Evolutionary conservation across 2,329 filamentous ascomycete species (phyloP).

Genomic region (Chaetomium sp.): DNA sequence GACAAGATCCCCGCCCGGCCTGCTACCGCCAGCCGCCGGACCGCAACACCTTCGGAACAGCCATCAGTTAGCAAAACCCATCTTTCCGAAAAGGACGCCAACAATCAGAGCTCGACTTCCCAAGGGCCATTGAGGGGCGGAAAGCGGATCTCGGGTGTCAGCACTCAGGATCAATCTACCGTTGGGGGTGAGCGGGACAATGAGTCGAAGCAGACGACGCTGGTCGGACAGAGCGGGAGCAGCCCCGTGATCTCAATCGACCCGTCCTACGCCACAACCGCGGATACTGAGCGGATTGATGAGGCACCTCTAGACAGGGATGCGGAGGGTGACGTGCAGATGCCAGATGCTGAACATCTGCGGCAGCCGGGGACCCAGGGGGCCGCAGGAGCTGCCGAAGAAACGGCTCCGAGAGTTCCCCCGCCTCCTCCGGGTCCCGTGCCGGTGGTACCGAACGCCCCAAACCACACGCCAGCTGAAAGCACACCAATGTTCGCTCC

Average conservation of each 20-base stretch:
- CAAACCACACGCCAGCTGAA: slow-evolving; percentile 34
- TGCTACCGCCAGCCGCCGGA: slow-evolving; percentile 48
- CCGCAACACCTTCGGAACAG: slow-evolving; percentile 47
- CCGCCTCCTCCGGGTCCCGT: slow-evolving; percentile 42
- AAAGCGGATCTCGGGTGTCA: slow-evolving; percentile 41
- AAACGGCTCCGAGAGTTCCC: slow-evolving; percentile 38
- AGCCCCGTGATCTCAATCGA: slow-evolving; percentile 38
- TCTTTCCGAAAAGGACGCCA: slow-evolving; percentile 44
- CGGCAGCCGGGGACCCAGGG: slow-evolving; percentile 38
- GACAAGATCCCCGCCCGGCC: slow-evolving; percentile 50
- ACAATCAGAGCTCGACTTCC: slow-evolving; percentile 28
- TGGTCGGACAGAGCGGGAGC: slow-evolving; percentile 26
- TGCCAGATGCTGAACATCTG: slow-evolving; percentile 55
- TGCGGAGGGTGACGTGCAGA: slow-evolving; percentile 58
- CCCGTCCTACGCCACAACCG: slow-evolving; percentile 27
- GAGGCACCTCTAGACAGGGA: slow-evolving; percentile 30
- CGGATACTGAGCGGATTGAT: slow-evolving; percentile 22
- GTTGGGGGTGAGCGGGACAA: slow-evolving; percentile 34
- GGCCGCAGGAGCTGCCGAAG: slow-evolving; percentile 28
- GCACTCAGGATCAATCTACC: slow-evolving; percentile 41
- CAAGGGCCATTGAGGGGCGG: slow-evolving; percentile 33
- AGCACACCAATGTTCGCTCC: slow-evolving; percentile 39
- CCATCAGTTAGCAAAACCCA: slow-evolving; percentile 36
- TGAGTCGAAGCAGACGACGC: slow-evolving; percentile 42
- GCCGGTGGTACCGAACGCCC: slow-evolving; percentile 30